A percentile compares a stretch with the other conserved stretches of the same genome.
phyloP scores from a whole-genome alignment of 129 eudicot genomes.

The Arctium minus region DNA sequence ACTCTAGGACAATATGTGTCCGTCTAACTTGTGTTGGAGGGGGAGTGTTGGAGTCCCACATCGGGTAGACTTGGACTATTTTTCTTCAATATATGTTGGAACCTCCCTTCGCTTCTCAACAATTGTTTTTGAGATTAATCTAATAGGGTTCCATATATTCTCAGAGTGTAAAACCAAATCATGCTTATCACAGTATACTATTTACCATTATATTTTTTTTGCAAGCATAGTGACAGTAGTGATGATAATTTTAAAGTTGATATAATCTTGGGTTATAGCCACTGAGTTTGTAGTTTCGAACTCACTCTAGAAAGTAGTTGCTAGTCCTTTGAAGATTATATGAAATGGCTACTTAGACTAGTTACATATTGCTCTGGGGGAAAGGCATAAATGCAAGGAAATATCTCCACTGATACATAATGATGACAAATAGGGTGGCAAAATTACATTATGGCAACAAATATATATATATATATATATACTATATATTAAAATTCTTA shows the following conservation, averaged over 20 bases:
- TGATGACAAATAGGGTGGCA: slow-evolving; percentile 8
- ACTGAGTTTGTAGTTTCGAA: background rate
- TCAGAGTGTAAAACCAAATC: background rate
- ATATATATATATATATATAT: background rate
- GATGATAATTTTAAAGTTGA: background rate
- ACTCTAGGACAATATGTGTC: no score
- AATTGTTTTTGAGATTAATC: no score
- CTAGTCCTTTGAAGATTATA: no score
- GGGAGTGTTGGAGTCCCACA: no score
- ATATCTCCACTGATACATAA: background rate
- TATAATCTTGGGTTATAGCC: background rate
- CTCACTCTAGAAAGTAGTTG: background rate
- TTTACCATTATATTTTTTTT: background rate
- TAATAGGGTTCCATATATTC: background rate
- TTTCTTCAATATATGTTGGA: no score
- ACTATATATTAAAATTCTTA: no score
- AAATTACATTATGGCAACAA: background rate
- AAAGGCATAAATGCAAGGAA: background rate
- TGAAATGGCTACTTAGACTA: no score
- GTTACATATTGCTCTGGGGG: background rate
- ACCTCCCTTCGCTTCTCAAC: no score
- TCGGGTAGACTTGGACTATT: no score
- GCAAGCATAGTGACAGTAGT: background rate
- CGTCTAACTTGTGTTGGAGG: no score
- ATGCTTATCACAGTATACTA: background rate